phyloP scores from a whole-genome alignment of 805 yeast genomes.

The Candida ficus region DNA sequence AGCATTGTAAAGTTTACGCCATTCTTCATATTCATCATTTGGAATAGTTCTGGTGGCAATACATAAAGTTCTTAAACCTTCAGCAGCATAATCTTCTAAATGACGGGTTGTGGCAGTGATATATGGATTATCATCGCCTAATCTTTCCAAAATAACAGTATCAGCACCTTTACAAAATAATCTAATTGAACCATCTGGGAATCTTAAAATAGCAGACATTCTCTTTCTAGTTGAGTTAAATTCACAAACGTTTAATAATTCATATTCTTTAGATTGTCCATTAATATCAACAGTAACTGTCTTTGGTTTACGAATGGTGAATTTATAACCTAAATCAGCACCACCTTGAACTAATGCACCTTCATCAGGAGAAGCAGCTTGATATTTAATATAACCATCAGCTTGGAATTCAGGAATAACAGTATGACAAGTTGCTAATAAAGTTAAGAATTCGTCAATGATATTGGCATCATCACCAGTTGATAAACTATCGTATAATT shows the following conservation, averaged over 20 bases:
- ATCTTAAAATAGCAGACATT: slow-evolving; percentile 91
- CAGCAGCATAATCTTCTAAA: slow-evolving; percentile 93
- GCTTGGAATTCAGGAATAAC: slow-evolving; percentile 86
- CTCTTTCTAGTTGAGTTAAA: slow-evolving; percentile 96
- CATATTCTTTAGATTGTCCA: slow-evolving; percentile 53
- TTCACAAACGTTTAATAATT: slow-evolving; percentile 86
- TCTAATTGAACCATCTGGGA: slow-evolving; percentile 89
- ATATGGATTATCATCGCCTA: slow-evolving; percentile 68
- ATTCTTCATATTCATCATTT: slow-evolving; percentile 67
- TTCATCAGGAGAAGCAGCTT: slow-evolving; percentile 99
- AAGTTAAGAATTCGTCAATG: slow-evolving; percentile 73
- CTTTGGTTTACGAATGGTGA: slow-evolving; percentile 80
- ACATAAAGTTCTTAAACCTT: slow-evolving; percentile 92
- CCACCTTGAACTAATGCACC: slow-evolving; percentile 98
- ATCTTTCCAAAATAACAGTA: slow-evolving; percentile 86
- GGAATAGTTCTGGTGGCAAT: slow-evolving; percentile 79
- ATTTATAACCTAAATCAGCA: slow-evolving; percentile 79
- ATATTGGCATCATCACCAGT: slow-evolving; percentile 40
- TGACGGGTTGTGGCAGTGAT: slow-evolving; percentile 79
- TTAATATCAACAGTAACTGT: slow-evolving; percentile 61
- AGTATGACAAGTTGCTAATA: slow-evolving; percentile 92
- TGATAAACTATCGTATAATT: slow-evolving; percentile 45
- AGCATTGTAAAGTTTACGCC: slow-evolving; percentile 62
- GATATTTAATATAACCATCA: slow-evolving; percentile 73
- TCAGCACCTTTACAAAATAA: slow-evolving; percentile 97